Conservation (phyloP, 345 rosid species). For the Rhodamnia rubescens region DNA sequence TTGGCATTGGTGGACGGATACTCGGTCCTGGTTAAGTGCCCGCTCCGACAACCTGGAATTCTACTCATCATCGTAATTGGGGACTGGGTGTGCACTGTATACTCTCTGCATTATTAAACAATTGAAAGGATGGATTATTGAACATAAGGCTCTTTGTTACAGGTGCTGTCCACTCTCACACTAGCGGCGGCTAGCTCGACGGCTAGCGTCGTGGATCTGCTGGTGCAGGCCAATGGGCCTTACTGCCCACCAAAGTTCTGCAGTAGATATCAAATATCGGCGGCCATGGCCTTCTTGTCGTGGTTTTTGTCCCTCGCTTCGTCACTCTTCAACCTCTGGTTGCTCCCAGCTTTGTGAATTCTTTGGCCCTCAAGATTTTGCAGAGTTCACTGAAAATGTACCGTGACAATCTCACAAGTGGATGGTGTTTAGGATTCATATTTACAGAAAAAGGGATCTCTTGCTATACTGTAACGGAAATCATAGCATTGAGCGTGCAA, state of each 20-base stretch:
- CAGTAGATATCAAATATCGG: slow-evolving; percentile 66
- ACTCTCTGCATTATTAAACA: not conserved
- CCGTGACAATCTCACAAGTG: not conserved
- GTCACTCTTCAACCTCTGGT: slow-evolving; percentile 77
- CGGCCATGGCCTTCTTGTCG: slow-evolving; percentile 79
- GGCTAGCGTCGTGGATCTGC: slow-evolving; percentile 70
- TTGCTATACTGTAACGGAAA: not conserved
- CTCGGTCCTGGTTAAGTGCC: slow-evolving; percentile 53
- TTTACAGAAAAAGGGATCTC: not conserved
- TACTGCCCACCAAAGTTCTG: slow-evolving; percentile 47
- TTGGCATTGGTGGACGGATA: slow-evolving; percentile 76
- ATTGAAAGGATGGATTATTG: not conserved
- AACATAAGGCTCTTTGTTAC: not conserved
- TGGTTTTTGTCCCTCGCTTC: slow-evolving; percentile 77
- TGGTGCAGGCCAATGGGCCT: slow-evolving; percentile 19
- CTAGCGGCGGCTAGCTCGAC: slow-evolving; percentile 79
- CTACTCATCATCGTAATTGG: slow-evolving; percentile 52
- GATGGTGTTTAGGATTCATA: not conserved
- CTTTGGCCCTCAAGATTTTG: not conserved
- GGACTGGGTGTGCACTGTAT: slow-evolving; percentile 53
- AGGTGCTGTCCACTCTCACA: slow-evolving; percentile 64
- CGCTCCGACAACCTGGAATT: slow-evolving; percentile 46
- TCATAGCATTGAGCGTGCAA: not conserved
- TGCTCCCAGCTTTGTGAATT: slow-evolving; percentile 56
- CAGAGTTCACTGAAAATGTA: not conserved